These are phyloP conservation scores for Lepidium didymum DNA, from an alignment of 345 rosid genomes.

Conservation along the genomic window DNA sequence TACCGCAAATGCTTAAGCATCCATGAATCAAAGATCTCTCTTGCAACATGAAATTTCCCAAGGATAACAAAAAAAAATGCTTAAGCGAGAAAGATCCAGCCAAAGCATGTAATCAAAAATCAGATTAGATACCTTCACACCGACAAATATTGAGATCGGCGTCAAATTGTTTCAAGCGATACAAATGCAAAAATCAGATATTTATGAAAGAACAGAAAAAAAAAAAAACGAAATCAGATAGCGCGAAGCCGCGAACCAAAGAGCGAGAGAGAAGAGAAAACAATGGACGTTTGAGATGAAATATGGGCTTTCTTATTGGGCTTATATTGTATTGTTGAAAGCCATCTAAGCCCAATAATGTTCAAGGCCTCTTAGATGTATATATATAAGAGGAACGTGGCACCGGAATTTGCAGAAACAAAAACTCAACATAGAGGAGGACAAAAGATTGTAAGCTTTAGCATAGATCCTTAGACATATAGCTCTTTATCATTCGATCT, in stretches of 20 bases:
- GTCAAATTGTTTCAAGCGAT: slow-evolving; percentile 5
- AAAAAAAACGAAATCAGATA: neutral
- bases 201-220: neutral
- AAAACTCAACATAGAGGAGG: no score
- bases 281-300: neutral
- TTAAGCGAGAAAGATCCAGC: neutral
- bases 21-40: neutral
- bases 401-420: neutral
- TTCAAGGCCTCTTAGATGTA: neutral
- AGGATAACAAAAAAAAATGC: neutral
- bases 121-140: neutral
- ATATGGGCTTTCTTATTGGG: neutral
- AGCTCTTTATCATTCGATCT: no score
- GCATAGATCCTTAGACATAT: no score
- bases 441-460: no score
- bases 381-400: neutral
- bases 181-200: slow-evolving; percentile 11
- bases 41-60: neutral
- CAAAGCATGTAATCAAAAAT: neutral
- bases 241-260: slow-evolving; percentile 18
- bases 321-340: neutral
- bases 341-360: neutral
- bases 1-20: neutral
- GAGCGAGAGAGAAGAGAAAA: neutral
- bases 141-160: neutral